Evolutionary conservation across 441 rosid species (phyloP).

Genomic region (Corymbia calophylla): DNA sequence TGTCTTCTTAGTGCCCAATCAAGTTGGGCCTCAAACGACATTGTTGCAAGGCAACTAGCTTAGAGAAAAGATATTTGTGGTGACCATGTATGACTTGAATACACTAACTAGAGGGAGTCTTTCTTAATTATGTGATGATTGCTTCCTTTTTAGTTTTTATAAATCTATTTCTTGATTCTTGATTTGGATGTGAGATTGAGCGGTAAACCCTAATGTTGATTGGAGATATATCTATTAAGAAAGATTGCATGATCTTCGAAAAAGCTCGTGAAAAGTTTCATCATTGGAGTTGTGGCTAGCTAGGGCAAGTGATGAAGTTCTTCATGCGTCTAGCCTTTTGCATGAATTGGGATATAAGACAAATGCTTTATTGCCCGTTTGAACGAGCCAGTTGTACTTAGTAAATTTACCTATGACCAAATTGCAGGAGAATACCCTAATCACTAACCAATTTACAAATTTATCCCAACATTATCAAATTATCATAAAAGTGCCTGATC

Average conservation of each 20-base stretch:
- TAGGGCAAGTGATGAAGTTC: neutral
- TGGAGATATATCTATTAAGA: neutral
- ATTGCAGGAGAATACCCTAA: neutral
- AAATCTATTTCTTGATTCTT: neutral
- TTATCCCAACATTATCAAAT: neutral
- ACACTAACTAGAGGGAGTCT: neutral
- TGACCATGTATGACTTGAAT: neutral
- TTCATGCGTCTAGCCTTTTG: neutral
- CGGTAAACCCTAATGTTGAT: neutral
- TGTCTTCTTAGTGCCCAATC: slow-evolving; percentile 7
- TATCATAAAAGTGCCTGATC: neutral
- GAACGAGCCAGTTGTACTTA: neutral
- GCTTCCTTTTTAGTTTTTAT: neutral
- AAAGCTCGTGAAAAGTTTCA: neutral
- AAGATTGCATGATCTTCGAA: neutral
- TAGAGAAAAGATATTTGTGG: neutral
- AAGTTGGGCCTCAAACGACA: neutral
- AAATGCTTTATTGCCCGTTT: neutral
- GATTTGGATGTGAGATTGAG: neutral
- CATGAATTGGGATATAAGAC: neutral
- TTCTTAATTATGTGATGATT: neutral
- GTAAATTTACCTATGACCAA: neutral
- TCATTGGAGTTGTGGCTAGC: neutral
- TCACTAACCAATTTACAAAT: neutral
- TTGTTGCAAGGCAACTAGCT: neutral